A percentile compares a stretch with the other conserved stretches of the same genome.
Evolutionary conservation across 345 rosid genomes (phyloP).

Genomic region (Ricinus communis): DNA sequence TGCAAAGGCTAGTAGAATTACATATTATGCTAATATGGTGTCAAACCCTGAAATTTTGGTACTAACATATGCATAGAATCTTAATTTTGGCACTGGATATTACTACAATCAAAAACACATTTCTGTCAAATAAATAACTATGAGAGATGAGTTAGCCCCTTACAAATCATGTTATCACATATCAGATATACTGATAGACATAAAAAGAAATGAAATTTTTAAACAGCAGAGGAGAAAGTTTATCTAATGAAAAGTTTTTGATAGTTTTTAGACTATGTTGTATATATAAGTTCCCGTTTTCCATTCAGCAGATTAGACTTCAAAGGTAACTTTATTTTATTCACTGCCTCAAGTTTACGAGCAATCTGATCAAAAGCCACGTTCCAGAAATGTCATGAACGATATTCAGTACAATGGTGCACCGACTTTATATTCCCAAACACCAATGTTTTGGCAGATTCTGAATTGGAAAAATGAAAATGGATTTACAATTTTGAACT

Average conservation of each 20-base stretch:
- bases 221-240: neutral
- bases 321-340: slow-evolving; percentile 26
- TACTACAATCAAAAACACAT: too few species aligned
- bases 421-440: too few species aligned
- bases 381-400: neutral
- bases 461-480: too few species aligned
- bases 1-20: too few species aligned
- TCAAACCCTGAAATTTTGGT: too few species aligned
- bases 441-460: too few species aligned
- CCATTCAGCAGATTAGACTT: slow-evolving; percentile 32
- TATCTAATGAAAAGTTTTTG: neutral
- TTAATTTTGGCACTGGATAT: too few species aligned
- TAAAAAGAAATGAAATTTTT: neutral
- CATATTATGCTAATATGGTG: too few species aligned
- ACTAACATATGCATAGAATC: too few species aligned
- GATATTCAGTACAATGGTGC: neutral
- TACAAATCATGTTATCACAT: too few species aligned
- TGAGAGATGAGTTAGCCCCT: too few species aligned
- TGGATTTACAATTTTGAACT: neutral
- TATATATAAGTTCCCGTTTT: slow-evolving; percentile 45
- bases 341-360: slow-evolving; percentile 22
- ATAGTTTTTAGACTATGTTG: slow-evolving; percentile 27
- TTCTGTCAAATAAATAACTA: too few species aligned
- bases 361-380: slow-evolving; percentile 23
- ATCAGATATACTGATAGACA: neutral